These are phyloP conservation scores for Hygrophorus russula DNA, from an alignment of 768 basidiomycete species.

Conservation along the genomic window DNA sequence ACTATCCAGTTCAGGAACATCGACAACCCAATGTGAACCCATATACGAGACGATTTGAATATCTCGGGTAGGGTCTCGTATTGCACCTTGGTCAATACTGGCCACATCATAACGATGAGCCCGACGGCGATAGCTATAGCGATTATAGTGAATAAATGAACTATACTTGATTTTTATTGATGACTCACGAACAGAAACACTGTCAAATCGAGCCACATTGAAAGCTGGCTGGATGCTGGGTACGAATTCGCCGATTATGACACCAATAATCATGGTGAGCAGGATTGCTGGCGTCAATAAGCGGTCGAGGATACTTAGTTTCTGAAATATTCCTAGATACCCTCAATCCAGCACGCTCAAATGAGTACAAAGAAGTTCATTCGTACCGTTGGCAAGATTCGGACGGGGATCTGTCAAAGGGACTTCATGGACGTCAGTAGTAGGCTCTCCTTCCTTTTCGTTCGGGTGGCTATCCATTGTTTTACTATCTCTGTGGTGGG, in stretches of 20 bases:
- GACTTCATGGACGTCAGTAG: neutral
- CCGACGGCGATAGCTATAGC: constrained; percentile 59
- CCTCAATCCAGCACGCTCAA: too few species aligned
- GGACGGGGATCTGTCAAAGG: too few species aligned
- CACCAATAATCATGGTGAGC: constrained; percentile 63
- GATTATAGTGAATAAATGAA: neutral
- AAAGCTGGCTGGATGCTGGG: constrained; percentile 50
- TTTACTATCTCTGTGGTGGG: too few species aligned
- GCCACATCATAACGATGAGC: constrained; percentile 85
- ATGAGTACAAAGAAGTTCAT: too few species aligned
- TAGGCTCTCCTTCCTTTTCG: too few species aligned
- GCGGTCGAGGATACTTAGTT: constrained; percentile 43
- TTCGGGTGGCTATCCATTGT: too few species aligned
- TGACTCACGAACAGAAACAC: constrained; percentile 71
- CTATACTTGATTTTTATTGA: neutral
- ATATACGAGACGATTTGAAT: constrained; percentile 41
- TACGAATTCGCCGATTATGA: constrained; percentile 62
- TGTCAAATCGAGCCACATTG: constrained; percentile 48
- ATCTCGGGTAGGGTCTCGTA: constrained; percentile 58
- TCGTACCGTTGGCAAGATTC: too few species aligned
- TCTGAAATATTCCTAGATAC: constrained; percentile 23
- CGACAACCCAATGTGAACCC: constrained; percentile 60
- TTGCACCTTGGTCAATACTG: constrained; percentile 63
- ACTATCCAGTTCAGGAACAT: constrained; percentile 71
- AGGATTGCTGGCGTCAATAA: constrained; percentile 58